Evolutionary conservation across 306 rosid genomes (phyloP).

Genomic region (Abrus pulchellus): DNA sequence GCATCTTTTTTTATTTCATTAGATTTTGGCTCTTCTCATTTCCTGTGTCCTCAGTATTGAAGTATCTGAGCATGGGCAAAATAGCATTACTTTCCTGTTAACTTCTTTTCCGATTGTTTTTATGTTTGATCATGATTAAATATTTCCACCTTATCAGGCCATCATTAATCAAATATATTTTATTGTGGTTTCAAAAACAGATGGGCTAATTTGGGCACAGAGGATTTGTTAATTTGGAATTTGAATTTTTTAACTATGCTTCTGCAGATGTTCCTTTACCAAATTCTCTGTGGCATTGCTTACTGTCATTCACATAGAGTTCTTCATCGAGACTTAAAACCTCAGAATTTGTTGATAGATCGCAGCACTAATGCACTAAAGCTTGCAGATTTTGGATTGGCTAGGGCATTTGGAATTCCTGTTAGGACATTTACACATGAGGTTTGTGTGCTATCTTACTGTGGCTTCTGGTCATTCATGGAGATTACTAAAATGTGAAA

Average conservation of each 20-base stretch:
- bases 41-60: constrained; percentile 25
- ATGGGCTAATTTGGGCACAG: constrained; percentile 24
- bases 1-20: constrained; percentile 29
- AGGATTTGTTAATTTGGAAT: constrained; percentile 36
- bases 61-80: constrained; percentile 25
- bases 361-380: constrained; percentile 84
- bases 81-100: constrained; percentile 6
- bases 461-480: constrained; percentile 34
- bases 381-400: constrained; percentile 99
- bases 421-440: constrained; percentile 97
- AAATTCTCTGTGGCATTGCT: constrained; percentile 99
- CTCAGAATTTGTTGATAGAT: constrained; percentile 94
- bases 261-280: constrained; percentile 95
- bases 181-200: constrained; percentile 23
- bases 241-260: constrained; percentile 41
- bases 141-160: not conserved
- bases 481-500: constrained; percentile 32
- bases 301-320: constrained; percentile 98
- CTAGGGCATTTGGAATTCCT: constrained; percentile 99
- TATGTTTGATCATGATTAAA: constrained; percentile 8
- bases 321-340: constrained; percentile 96
- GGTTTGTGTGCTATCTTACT: constrained; percentile 61
- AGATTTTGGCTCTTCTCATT: constrained; percentile 18
- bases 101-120: constrained; percentile 26
- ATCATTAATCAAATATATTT: constrained; percentile 25